Evolutionary conservation across 768 basidiomycete species (phyloP).

Genomic region (Cubamyces sp.): DNA sequence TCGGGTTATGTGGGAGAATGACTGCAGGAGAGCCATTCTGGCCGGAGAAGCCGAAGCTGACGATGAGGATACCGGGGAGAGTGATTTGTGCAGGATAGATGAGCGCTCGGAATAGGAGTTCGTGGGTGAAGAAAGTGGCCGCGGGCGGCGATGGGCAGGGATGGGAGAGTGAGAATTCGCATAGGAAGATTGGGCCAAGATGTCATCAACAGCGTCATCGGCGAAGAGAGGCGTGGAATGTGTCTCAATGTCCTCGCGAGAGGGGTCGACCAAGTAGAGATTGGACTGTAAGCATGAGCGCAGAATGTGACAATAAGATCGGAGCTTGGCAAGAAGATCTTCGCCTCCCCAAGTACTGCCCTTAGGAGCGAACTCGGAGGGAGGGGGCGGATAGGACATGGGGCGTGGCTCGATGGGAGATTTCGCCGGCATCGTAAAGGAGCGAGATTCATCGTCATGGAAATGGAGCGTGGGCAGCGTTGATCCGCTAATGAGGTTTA

Average conservation of each 20-base stretch:
- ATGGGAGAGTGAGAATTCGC: conserved; percentile 79
- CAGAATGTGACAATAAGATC: conserved; percentile 78
- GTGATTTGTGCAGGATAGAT: conserved; percentile 81
- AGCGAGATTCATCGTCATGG: conserved; percentile 95
- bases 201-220: conserved; percentile 88
- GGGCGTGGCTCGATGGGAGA: conserved; percentile 39
- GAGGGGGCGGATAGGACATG: conserved; percentile 63
- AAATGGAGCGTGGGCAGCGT: conserved; percentile 92
- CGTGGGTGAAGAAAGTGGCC: conserved; percentile 54
- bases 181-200: conserved; percentile 78
- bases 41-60: conserved; percentile 68
- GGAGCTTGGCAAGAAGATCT: conserved; percentile 76
- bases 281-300: conserved; percentile 85
- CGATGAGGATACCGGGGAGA: conserved; percentile 56
- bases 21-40: conserved; percentile 83
- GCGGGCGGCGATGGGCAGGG: conserved; percentile 80
- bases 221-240: conserved; percentile 85
- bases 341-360: conserved; percentile 82
- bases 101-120: conserved; percentile 69
- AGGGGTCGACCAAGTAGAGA: conserved; percentile 91
- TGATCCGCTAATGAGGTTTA: conserved; percentile 85
- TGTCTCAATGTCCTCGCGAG: conserved; percentile 87
- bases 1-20: conserved; percentile 92
- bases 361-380: conserved; percentile 50
- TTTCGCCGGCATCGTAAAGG: conserved; percentile 57